These are phyloP conservation scores for Psophocarpus tetragonolobus DNA, from an alignment of 306 rosid species.

Conservation along the genomic window DNA sequence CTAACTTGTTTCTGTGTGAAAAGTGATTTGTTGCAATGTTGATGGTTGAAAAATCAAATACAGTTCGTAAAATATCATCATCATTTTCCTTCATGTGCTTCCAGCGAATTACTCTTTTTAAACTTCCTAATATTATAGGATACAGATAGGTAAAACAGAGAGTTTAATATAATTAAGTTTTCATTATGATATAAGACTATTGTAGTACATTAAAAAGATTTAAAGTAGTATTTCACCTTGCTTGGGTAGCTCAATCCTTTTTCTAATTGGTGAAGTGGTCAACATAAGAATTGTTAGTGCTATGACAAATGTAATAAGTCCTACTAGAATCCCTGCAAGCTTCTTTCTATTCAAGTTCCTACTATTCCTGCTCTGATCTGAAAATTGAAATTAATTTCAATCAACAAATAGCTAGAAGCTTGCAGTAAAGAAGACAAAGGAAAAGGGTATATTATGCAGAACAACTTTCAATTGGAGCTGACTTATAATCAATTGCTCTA, in stretches of 20 bases:
- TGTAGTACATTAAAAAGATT: neutral
- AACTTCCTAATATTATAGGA: neutral
- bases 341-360: neutral
- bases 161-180: neutral
- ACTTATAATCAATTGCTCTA: neutral
- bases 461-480: neutral
- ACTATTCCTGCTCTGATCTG: neutral
- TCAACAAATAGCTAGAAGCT: neutral
- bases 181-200: neutral
- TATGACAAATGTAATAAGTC: neutral
- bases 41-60: neutral
- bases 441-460: neutral
- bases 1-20: neutral
- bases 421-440: neutral
- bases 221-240: neutral
- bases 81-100: neutral
- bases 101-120: neutral
- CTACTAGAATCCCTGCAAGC: constrained; percentile 1
- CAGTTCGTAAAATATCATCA: neutral
- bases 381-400: neutral
- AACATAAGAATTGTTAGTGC: neutral
- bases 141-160: neutral
- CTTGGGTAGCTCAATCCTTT: neutral
- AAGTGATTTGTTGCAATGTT: neutral
- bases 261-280: neutral